Conservation (phyloP, 106 monocot species). For the Alisma plantagoaquatica region DNA sequence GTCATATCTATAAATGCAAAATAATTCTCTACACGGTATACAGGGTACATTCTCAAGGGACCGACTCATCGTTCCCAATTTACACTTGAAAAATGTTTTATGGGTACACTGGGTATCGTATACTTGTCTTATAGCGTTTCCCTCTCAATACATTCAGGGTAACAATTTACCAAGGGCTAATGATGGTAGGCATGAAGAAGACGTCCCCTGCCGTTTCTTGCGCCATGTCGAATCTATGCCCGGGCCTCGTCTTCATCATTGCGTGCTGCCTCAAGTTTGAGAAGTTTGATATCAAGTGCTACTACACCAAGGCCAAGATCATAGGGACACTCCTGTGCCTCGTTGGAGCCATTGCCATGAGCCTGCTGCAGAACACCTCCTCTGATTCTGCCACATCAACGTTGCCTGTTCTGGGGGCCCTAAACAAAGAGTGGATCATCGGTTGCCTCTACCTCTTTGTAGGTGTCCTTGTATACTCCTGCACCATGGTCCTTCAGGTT, state of each 20-base stretch:
- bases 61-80: not conserved
- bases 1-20: too few species aligned
- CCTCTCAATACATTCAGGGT: conserved; percentile 2
- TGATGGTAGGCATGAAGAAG: conserved; percentile 2
- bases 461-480: conserved; percentile 43
- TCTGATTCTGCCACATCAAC: not conserved
- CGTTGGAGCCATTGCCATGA: conserved; percentile 47
- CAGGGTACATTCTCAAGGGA: not conserved
- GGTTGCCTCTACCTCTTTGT: conserved; percentile 44
- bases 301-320: conserved; percentile 49
- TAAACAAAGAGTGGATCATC: conserved; percentile 29
- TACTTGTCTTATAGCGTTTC: not conserved
- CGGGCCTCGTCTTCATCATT: conserved; percentile 4
- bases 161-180: not conserved
- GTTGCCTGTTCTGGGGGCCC: not conserved
- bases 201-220: conserved; percentile 1
- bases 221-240: conserved; percentile 3
- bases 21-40: too few species aligned
- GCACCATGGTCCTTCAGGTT: conserved; percentile 59
- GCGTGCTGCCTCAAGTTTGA: conserved; percentile 18
- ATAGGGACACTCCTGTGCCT: conserved; percentile 64
- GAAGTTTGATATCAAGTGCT: conserved; percentile 50
- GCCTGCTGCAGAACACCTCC: conserved; percentile 44
- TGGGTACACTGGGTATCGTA: not conserved
- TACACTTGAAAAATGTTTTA: not conserved